Base-by-base conservation (phyloP, 768 basidiomycete species). In the Tulasnella sp. region DNA sequence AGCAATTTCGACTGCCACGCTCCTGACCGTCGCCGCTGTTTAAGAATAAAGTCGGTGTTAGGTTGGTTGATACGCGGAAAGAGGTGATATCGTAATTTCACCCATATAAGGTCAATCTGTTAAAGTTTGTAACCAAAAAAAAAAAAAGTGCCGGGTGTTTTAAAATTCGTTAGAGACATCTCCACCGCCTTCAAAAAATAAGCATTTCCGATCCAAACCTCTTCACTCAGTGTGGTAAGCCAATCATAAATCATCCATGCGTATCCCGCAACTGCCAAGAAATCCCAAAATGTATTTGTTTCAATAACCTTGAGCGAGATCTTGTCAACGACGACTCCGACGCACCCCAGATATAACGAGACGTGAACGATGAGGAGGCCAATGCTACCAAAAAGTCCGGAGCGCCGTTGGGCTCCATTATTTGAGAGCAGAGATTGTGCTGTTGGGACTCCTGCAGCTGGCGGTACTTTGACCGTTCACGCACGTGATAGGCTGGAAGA, bases 181-280 rank as follows among this genome's bases (percentile, higher is more conserved):
- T n/a, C 44, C n/a, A n/a, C n/a, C n/a, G n/a, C n/a, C n/a, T n/a
- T n/a, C n/a, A n/a, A n/a, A n/a, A n/a, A n/a, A n/a, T 3, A n/a
- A 31, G 14, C 14, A 8, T 3, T 16, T 9, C 34, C 11, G 24
- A n/a, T 11, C 44, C 42, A 44, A 34, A 75, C 74, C 74, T 78
- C 60, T 60, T 69, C 12, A 28, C 41, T 60, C 22, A 72, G 2
- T 16, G 77, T 78, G 2, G 72, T 72, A 12, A 78, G 37, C 60
- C 69, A 78, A 24, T 78, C 77, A 41, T 78, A 78, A 14, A 78
- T 2, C 5, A 42, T 42, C 77, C 77, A 78, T 5, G 77, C 12
- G 58, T n/a, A 78, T 64, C 77, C 77, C 12, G 77, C 77, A 4
- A 78, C 77, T 78, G 28, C 16, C 14, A 69, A 28, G 24, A 60